Evolutionary conservation across 805 yeast species (phyloP).

Genomic region (Candida maesae): DNA sequence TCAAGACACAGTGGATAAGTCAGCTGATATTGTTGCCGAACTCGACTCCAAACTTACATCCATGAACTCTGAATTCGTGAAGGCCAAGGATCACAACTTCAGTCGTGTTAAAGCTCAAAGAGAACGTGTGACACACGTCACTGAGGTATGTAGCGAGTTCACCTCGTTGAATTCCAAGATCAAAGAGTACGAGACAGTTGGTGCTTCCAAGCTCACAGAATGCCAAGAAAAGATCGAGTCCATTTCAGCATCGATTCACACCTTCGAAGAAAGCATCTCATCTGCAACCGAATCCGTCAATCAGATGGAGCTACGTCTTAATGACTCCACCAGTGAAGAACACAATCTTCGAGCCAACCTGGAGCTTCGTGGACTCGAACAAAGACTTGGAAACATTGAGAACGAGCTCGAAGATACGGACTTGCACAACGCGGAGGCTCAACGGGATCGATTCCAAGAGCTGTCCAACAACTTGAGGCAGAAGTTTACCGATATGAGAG

Average conservation of each 20-base stretch:
- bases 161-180: conserved; percentile 35
- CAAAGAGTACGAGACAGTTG: conserved; percentile 8
- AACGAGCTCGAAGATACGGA: conserved; percentile 44
- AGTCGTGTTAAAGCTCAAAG: neutral
- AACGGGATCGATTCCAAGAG: conserved; percentile 57
- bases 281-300: conserved; percentile 27
- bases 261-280: conserved; percentile 29
- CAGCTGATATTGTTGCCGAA: conserved; percentile 21
- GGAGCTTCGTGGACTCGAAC: conserved; percentile 46
- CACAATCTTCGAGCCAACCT: conserved; percentile 63
- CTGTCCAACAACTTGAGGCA: conserved; percentile 48
- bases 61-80: conserved; percentile 17
- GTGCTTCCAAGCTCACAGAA: neutral
- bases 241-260: conserved; percentile 17
- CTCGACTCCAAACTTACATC: conserved; percentile 11
- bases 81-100: neutral
- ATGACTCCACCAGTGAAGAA: conserved; percentile 58
- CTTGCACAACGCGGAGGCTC: conserved; percentile 52
- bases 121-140: neutral
- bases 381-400: conserved; percentile 36
- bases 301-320: conserved; percentile 38
- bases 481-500: conserved; percentile 50
- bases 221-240: conserved; percentile 12
- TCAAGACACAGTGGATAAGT: conserved; percentile 15
- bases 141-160: conserved; percentile 15